Base-by-base conservation (phyloP, 2,329 filamentous ascomycete species). In the Fusarium sp. region DNA sequence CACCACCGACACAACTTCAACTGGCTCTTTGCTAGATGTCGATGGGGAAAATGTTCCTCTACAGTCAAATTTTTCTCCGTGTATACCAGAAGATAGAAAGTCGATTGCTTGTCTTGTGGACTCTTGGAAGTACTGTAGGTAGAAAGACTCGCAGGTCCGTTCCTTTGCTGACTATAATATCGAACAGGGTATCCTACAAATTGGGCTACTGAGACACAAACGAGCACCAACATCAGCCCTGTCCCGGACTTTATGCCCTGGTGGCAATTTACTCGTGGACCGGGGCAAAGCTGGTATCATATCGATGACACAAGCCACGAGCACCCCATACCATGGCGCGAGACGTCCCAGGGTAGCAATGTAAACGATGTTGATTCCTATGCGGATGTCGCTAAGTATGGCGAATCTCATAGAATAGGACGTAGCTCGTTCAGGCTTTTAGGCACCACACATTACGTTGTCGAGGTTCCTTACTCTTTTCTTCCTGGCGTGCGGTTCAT, bases 261-360 rank as follows among this genome's bases (percentile, higher is more conserved):
- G 10, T 59, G 56, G 56, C 56, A 59, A 11, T 40, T 59, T 6
- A 20, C 3, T 15, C 33, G 33, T 4, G 33, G 40, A 24, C 17
- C 34, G n/a, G 36, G 56, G 6, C 34, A 57, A 15, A 56, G 34
- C 8, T 59, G 56, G 56, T 59, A 45, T 59, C 56, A 59, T n/a
- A 45, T 59, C 24, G 56, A 59, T 7, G 56, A 59, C 17, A 45
- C 17, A 28, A 31, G 31, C 13, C 13, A 24, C 7, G 33, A 59
- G 7, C 31, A 39, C 17, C 40, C 56, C 10, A 14, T 56, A 5
- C 42, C 20, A 15, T 22, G 20, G 18, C 20, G 18, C 8, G 39
- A 15, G 10, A 9, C 3, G 26, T 9, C 10, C 9, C 8, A 10
- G 26, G 26, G 8, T 10, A 28, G 8, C 10, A 28, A 28, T 28